Base-by-base conservation (phyloP, 164 flowering plant genomes). In the Piper betle region DNA sequence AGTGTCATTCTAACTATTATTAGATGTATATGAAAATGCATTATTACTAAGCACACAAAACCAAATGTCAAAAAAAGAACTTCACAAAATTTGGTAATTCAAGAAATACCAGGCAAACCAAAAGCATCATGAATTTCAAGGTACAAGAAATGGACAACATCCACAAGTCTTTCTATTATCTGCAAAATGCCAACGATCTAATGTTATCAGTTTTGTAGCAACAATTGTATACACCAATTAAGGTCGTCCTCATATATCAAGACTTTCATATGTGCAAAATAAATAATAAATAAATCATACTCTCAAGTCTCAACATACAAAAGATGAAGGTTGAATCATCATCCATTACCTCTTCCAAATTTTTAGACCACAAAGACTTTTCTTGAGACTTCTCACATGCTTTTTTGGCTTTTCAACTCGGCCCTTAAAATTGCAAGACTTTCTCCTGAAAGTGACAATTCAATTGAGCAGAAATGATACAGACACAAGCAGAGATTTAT, bases 141-240 rank as follows among this genome's bases (percentile, higher is more conserved):
- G 73, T 87, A 85, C 60, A 92, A 69, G 74, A 73, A 87, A 64
- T 83, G 91, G 18, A 89, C 98, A 62, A 87, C 79, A 68, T 87
- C 98, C 43, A 89, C 98, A 69, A 92, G 90, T 77, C 85, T 85
- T 80, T 87, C 98, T 93, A 89, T 89, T 59, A 89, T 93, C 98
- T 92, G 75, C 61, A 72, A 54, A 61, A 46, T 46, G 11, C 33
- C 33, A 25, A 25, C 33, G 2, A 25, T 25, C 33, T 25, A 25
- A 25, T 25, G 33, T 25, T 25, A 25, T 25, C 33, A 25, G 33
- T 25, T 25, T 25, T 25, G 33, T 25, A 25, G 33, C 33, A 25
- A 25, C 33, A 25, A 25, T 25, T 25, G 33, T 25, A 25, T 25
- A 25, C 33, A 25, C 33, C 33, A 25, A 25, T 25, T 25, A 25